Evolutionary conservation across 73 alveolate species (phyloP), one percentile per base, ranked within the genome.

Genomic region (Uronychia binucleata): DNA sequence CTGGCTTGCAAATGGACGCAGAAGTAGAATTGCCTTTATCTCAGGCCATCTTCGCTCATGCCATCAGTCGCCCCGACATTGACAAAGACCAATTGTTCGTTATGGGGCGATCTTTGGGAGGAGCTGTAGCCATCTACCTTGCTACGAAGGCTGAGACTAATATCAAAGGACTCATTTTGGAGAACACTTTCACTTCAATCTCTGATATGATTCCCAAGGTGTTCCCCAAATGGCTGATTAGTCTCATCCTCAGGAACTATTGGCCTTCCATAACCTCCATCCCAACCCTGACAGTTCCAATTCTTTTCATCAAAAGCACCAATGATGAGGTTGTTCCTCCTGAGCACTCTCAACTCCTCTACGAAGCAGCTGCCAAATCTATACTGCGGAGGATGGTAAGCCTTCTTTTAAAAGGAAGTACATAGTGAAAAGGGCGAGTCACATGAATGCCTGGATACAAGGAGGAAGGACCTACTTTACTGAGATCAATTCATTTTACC

Each of bases 41-140:
- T 19, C 5, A 88, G 80, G 98, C 99, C 33, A 88, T 94, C 19
- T 83, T 96, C 32, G 84, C 86, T 31, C 92, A 30, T 74, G 93
- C 93, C 13, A 85, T 95, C 58, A 79, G 87, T 67, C 86, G 92
- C 82, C 57, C 80, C 28, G 98, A 95, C 74, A 88, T 96, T n/a
- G 96, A 96, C 90, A 86, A 82, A 13, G 75, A 84, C 0, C 90
- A 92, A 77, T 86, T 98, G 27, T 97, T 93, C 77, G 86, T 97
- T 34, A 94, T 93, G 85, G 99, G 99, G 0, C 91, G 95, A 59
- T 93, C 97, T 31, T 87, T 98, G 76, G 99, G 99, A 13, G 99
- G 99, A 59, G 99, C 99, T 58, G 99, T 98, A 1, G 97, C 99
- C 8, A 92, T 93, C 30, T 78, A 91, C 74, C 86, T 92, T 14